Conservation (phyloP, 495 filamentous ascomycete species). For the Ascobolus immersus region DNA sequence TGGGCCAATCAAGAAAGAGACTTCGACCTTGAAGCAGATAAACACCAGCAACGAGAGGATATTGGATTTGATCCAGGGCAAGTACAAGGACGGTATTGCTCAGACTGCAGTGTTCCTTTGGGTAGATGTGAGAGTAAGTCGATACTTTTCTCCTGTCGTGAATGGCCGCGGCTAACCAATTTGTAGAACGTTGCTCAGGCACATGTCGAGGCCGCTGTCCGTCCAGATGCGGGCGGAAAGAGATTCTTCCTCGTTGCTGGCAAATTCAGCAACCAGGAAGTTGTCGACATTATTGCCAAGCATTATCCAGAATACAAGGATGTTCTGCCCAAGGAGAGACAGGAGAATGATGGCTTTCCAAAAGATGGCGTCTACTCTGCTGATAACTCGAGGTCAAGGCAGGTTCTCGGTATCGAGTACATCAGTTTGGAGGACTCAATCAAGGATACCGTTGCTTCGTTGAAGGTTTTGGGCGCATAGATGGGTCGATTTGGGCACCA, state of each 20-base stretch:
- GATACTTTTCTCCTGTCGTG: not conserved
- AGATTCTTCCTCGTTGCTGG: constrained; percentile 39
- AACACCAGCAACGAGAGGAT: constrained; percentile 36
- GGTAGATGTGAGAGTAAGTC: constrained; percentile 31
- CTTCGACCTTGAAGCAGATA: constrained; percentile 37
- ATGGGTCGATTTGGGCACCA: too few species aligned
- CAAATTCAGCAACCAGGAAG: constrained; percentile 36
- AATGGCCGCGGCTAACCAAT: not conserved
- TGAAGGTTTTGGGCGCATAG: not conserved
- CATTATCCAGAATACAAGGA: constrained; percentile 37
- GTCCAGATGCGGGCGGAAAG: constrained; percentile 38
- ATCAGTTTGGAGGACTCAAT: not conserved
- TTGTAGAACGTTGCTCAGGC: constrained; percentile 37
- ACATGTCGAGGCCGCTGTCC: constrained; percentile 45
- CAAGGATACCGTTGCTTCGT: not conserved
- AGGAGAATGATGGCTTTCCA: not conserved
- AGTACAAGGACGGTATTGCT: constrained; percentile 37
- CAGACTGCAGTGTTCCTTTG: constrained; percentile 31
- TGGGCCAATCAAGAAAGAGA: constrained; percentile 40
- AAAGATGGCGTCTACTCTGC: not conserved
- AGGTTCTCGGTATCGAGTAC: not conserved
- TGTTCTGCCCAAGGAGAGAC: not conserved
- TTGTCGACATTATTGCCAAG: constrained; percentile 37
- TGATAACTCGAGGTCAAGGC: not conserved
- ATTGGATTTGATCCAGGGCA: constrained; percentile 30